Conservation (phyloP, 2,329 filamentous ascomycete genomes). For the Xylaria sp. region DNA sequence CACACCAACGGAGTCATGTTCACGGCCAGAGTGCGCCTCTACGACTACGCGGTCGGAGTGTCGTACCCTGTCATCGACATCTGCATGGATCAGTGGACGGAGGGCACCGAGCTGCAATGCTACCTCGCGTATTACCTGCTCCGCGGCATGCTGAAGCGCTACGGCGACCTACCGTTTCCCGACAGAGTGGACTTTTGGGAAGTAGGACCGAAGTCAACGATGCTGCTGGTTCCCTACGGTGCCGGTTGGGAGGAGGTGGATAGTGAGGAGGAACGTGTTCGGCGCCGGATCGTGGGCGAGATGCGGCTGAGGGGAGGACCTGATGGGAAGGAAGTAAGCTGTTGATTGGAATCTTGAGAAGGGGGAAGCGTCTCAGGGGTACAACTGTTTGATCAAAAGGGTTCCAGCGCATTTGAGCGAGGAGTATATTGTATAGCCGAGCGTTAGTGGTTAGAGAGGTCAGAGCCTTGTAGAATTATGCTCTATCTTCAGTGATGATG, state of each 20-base stretch:
- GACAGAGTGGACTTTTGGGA: conserved; percentile 6
- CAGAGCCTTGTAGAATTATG: not conserved
- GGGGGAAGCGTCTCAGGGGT: not conserved
- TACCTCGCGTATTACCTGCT: conserved; percentile 5
- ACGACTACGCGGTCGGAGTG: not conserved
- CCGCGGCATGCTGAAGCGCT: conserved; percentile 5
- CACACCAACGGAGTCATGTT: not conserved
- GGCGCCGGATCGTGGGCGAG: not conserved
- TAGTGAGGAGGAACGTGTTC: not conserved
- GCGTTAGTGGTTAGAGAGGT: too few species aligned
- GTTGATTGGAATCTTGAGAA: not conserved
- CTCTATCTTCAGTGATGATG: not conserved
- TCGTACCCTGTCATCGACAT: not conserved
- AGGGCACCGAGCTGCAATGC: not conserved
- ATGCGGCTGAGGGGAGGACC: not conserved
- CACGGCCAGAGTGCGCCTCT: not conserved
- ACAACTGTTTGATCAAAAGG: too few species aligned
- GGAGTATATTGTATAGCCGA: too few species aligned
- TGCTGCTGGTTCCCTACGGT: conserved; percentile 2
- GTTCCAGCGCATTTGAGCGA: too few species aligned
- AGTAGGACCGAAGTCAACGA: too few species aligned
- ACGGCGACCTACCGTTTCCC: conserved; percentile 8
- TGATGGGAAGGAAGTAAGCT: not conserved
- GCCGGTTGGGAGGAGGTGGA: not conserved
- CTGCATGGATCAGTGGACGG: not conserved